A percentile compares a stretch with the other conserved stretches of the same genome.
These are phyloP conservation scores for Cordyceps farinosa DNA, from an alignment of 2,329 filamentous ascomycete species.

Conservation along the genomic window DNA sequence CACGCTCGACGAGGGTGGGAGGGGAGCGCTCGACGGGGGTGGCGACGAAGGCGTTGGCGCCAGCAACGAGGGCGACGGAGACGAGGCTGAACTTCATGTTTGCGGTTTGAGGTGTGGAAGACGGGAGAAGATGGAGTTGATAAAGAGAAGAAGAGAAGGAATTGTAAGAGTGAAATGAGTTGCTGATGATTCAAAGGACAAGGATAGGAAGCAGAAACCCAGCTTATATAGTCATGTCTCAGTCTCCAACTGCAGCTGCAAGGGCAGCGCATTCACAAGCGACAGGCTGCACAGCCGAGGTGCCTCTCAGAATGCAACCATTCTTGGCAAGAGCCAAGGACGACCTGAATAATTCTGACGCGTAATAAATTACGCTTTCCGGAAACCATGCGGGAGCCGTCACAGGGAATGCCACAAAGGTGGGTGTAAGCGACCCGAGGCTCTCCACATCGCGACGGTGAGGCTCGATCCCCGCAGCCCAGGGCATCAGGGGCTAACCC, in stretches of 20 bases:
- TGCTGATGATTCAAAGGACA: not conserved
- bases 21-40: conserved; percentile 10
- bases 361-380: not conserved
- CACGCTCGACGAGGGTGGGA: conserved; percentile 17
- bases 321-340: not conserved
- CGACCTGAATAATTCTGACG: not conserved
- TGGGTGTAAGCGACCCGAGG: not conserved
- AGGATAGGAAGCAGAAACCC: not conserved
- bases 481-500: not conserved
- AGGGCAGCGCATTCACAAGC: not conserved
- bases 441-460: conserved; percentile 3
- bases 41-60: conserved; percentile 17
- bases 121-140: not conserved
- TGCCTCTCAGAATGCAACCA: not conserved
- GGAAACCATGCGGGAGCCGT: not conserved
- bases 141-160: not conserved
- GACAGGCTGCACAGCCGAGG: conserved; percentile 3
- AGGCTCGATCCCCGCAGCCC: not conserved
- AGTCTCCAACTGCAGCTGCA: not conserved
- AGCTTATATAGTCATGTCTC: conserved; percentile 2
- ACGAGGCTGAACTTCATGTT: conserved; percentile 19
- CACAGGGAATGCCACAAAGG: not conserved
- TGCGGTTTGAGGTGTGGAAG: not conserved
- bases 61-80: conserved; percentile 15
- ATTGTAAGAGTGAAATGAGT: not conserved